phyloP scores from a whole-genome alignment of 371 early-diverging fungal species.

The Syncephalastrum contaminatum region DNA sequence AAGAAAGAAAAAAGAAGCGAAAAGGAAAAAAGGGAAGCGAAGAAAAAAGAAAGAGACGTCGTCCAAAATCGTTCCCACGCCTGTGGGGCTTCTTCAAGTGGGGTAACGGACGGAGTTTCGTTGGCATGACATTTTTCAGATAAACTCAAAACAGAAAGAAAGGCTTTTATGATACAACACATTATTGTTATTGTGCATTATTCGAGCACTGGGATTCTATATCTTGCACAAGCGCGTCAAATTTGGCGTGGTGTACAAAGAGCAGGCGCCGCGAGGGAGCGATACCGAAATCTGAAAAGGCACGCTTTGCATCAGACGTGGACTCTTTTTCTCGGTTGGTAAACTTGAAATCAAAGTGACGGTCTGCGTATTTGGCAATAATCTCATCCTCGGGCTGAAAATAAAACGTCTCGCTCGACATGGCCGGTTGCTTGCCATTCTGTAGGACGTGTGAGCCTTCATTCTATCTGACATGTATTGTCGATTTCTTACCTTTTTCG shows the following conservation, averaged over 20 bases:
- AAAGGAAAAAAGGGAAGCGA: too few relatives aligned
- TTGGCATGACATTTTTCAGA: too few relatives aligned
- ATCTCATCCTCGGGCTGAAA: constrained; percentile 94
- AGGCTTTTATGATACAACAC: too few relatives aligned
- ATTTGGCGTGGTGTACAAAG: constrained; percentile 64
- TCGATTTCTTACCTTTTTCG: constrained; percentile 37
- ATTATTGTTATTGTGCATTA: background rate
- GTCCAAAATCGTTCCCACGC: too few relatives aligned
- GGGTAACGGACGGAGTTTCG: too few relatives aligned
- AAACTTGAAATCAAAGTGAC: constrained; percentile 68
- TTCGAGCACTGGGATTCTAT: constrained; percentile 38
- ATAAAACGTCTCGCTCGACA: constrained; percentile 54
- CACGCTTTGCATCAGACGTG: constrained; percentile 75
- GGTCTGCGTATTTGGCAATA: constrained; percentile 49
- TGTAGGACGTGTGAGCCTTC: too few relatives aligned
- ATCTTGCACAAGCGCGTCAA: constrained; percentile 54
- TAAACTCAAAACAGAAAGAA: too few relatives aligned
- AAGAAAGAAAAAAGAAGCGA: too few relatives aligned
- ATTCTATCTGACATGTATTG: background rate
- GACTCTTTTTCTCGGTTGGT: constrained; percentile 56
- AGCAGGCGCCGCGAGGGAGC: constrained; percentile 75
- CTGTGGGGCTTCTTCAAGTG: too few relatives aligned
- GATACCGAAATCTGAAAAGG: constrained; percentile 86
- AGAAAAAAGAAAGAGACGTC: too few relatives aligned
- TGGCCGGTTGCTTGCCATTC: background rate